phyloP scores from a whole-genome alignment of 1,284 basidiomycete genomes.

The Afroboletus lepidellus region DNA sequence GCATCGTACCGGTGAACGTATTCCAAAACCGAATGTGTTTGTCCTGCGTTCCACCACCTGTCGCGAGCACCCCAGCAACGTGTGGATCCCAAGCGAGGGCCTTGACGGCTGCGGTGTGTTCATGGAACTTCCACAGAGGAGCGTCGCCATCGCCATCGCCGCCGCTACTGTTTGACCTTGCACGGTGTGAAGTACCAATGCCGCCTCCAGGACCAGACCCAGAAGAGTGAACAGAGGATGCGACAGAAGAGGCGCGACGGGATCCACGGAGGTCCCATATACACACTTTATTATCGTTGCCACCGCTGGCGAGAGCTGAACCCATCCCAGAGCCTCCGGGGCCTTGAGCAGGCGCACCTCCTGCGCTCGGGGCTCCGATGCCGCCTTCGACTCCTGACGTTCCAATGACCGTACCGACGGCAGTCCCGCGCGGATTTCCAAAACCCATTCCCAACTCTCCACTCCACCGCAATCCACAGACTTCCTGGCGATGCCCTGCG shows the following conservation, averaged over 20 bases:
- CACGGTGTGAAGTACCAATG: slow-evolving; percentile 25
- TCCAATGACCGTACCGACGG: slow-evolving; percentile 8
- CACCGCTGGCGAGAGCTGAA: slow-evolving; percentile 87
- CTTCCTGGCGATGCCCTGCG: slow-evolving; percentile 89
- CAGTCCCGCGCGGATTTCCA: slow-evolving; percentile 24
- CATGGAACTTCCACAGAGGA: slow-evolving; percentile 92
- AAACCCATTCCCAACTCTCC: slow-evolving; percentile 30
- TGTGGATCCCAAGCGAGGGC: slow-evolving; percentile 99
- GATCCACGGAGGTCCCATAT: slow-evolving; percentile 87
- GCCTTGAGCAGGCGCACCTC: slow-evolving; percentile 27
- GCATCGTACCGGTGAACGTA: slow-evolving; percentile 80
- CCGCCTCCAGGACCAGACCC: slow-evolving; percentile 30
- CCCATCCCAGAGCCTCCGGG: slow-evolving; percentile 40
- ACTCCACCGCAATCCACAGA: slow-evolving; percentile 96
- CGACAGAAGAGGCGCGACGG: slow-evolving; percentile 37
- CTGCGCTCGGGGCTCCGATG: slow-evolving; percentile 21
- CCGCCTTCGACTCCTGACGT: slow-evolving; percentile 18
- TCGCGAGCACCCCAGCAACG: slow-evolving; percentile 86
- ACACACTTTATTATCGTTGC: slow-evolving; percentile 98
- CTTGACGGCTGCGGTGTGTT: slow-evolving; percentile 96
- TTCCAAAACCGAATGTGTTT: slow-evolving; percentile 99
- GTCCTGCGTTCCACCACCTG: slow-evolving; percentile 97
- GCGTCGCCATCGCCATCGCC: slow-evolving; percentile 50
- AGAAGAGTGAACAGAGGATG: slow-evolving; percentile 22
- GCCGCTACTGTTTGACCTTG: slow-evolving; percentile 33